Conservation (phyloP, 2,329 filamentous ascomycete genomes). For the Xenoacremonium recifei region DNA sequence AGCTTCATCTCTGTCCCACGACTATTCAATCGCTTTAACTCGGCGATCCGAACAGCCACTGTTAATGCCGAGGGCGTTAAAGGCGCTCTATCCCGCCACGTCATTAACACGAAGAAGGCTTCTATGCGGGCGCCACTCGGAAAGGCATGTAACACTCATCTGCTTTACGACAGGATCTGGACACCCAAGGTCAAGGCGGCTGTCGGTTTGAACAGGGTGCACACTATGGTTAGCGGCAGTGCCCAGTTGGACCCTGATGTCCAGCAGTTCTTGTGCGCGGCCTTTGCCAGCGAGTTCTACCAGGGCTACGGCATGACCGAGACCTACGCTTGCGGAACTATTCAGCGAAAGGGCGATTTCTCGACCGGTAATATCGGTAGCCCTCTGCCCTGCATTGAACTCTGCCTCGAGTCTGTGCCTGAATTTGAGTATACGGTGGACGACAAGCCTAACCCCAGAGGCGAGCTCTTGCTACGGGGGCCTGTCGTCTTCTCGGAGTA, state of each 20-base stretch:
- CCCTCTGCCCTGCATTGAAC: constrained; percentile 65
- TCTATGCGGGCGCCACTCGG: constrained; percentile 69
- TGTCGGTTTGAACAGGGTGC: constrained; percentile 73
- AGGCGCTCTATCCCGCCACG: constrained; percentile 76
- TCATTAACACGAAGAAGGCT: constrained; percentile 77
- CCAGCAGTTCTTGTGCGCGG: constrained; percentile 83
- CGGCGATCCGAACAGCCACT: constrained; percentile 76
- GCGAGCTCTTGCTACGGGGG: constrained; percentile 83
- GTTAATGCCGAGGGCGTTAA: constrained; percentile 76
- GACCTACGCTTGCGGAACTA: constrained; percentile 75
- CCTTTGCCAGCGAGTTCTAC: constrained; percentile 73
- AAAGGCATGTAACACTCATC: constrained; percentile 75
- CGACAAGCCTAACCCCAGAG: constrained; percentile 86
- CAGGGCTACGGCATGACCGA: constrained; percentile 96
- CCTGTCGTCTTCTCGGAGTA: constrained; percentile 82
- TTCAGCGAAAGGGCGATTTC: constrained; percentile 71
- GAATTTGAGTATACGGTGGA: constrained; percentile 90
- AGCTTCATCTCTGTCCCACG: constrained; percentile 86
- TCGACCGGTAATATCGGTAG: constrained; percentile 79
- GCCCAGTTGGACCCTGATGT: constrained; percentile 87
- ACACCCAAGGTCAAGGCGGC: constrained; percentile 81
- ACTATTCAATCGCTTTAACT: constrained; percentile 86
- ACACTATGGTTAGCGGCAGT: constrained; percentile 80
- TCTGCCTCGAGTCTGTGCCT: constrained; percentile 81
- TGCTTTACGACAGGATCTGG: constrained; percentile 85